Conservation (phyloP, 306 rosid species). For the Castanea crenata region DNA sequence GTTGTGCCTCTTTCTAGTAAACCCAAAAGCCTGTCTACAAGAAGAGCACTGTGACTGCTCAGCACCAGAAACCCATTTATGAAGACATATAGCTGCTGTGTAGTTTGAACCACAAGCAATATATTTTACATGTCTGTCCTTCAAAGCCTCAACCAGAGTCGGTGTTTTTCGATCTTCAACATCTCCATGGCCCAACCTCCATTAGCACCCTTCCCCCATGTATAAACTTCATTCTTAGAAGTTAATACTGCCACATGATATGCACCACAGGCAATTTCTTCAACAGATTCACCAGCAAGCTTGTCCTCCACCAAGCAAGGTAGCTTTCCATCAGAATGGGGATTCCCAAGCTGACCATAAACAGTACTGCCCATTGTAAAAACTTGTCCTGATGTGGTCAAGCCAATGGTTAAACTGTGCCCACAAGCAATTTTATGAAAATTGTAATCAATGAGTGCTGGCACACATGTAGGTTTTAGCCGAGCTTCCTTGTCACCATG, state of each 20-base stretch:
- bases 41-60: conserved; percentile 98
- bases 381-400: conserved; percentile 83
- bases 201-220: conserved; percentile 99
- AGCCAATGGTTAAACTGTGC: conserved; percentile 85
- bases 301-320: conserved; percentile 86
- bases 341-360: conserved; percentile 98
- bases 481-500: conserved; percentile 97
- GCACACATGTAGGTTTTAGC: conserved; percentile 88
- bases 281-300: conserved; percentile 62
- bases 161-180: conserved; percentile 93
- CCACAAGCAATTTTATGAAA: conserved; percentile 94
- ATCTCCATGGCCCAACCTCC: conserved; percentile 98
- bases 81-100: conserved; percentile 96
- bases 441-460: conserved; percentile 79
- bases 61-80: conserved; percentile 93
- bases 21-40: conserved; percentile 97
- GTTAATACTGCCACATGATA: conserved; percentile 92
- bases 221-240: conserved; percentile 89
- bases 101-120: conserved; percentile 91
- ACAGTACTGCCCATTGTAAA: conserved; percentile 95
- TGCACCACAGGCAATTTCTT: conserved; percentile 95
- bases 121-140: conserved; percentile 84
- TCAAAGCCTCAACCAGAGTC: conserved; percentile 80
- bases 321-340: conserved; percentile 79
- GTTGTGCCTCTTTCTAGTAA: conserved; percentile 95